Evolutionary conservation across 176 grass and related monocot species (phyloP).

Genomic region (Areca catechu): DNA sequence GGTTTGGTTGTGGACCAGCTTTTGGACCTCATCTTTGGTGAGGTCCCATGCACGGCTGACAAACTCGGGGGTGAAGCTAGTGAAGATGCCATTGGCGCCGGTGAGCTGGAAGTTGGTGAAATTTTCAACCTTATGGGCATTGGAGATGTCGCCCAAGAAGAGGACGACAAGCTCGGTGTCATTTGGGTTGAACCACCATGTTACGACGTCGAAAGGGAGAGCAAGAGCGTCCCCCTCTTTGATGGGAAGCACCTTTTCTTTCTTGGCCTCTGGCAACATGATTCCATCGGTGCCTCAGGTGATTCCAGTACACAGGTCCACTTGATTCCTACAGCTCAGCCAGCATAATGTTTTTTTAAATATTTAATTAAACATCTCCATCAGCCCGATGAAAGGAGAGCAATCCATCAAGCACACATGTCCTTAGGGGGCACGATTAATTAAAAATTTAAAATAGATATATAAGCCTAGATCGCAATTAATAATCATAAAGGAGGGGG

Average conservation of each 20-base stretch:
- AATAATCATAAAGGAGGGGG: too few relatives aligned
- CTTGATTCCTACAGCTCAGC: too few relatives aligned
- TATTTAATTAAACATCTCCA: too few relatives aligned
- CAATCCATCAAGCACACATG: too few relatives aligned
- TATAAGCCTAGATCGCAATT: too few relatives aligned
- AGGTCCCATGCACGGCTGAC: constrained; percentile 77
- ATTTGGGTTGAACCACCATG: constrained; percentile 73
- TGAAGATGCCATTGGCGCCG: constrained; percentile 63
- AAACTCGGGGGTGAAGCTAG: constrained; percentile 58
- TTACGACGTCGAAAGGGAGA: constrained; percentile 65
- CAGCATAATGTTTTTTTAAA: too few relatives aligned
- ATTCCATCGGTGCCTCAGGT: constrained; percentile 48
- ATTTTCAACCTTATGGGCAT: constrained; percentile 53
- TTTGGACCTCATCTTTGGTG: constrained; percentile 26
- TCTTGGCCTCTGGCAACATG: constrained; percentile 39
- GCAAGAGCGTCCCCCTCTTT: constrained; percentile 69
- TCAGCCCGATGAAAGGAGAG: too few relatives aligned
- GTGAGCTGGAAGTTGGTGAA: constrained; percentile 83
- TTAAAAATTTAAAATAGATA: too few relatives aligned
- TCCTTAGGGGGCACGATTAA: too few relatives aligned
- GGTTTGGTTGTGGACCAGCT: constrained; percentile 47
- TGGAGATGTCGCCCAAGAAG: constrained; percentile 82
- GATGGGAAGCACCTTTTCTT: constrained; percentile 71
- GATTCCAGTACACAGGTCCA: too few relatives aligned
- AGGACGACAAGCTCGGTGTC: constrained; percentile 46